Evolutionary conservation across 371 early-diverging fungal species (phyloP).

Genomic region (Fennellomyces sp.): DNA sequence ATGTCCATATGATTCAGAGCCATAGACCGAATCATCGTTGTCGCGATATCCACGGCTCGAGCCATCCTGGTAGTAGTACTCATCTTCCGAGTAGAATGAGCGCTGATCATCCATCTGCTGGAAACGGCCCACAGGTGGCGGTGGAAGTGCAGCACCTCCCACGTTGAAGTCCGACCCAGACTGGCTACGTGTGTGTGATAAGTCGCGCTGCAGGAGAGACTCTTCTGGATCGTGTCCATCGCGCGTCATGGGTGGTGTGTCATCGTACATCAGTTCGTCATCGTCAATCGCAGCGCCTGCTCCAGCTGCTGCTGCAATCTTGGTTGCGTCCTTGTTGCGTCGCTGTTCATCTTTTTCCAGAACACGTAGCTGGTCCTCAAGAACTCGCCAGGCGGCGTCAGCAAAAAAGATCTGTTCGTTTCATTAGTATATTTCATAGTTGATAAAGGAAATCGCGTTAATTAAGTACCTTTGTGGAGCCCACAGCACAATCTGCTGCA

Average conservation of each 20-base stretch:
- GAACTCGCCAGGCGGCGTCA: slow-evolving; percentile 70
- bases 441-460: background rate
- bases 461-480: slow-evolving; percentile 54
- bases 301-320: slow-evolving; percentile 3
- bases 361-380: slow-evolving; percentile 68
- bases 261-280: slow-evolving; percentile 6
- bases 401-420: slow-evolving; percentile 70
- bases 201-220: slow-evolving; percentile 7
- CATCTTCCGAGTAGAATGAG: slow-evolving; percentile 75
- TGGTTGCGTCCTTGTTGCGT: slow-evolving; percentile 24
- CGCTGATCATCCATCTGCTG: slow-evolving; percentile 60
- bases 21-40: slow-evolving; percentile 11
- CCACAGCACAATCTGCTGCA: slow-evolving; percentile 66
- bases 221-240: slow-evolving; percentile 11
- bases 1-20: slow-evolving; percentile 12
- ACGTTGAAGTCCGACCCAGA: slow-evolving; percentile 27
- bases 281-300: slow-evolving; percentile 7
- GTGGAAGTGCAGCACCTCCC: slow-evolving; percentile 37
- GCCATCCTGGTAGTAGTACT: slow-evolving; percentile 30
- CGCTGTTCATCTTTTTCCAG: slow-evolving; percentile 50
- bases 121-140: slow-evolving; percentile 19
- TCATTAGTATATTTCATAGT: background rate
- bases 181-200: slow-evolving; percentile 9
- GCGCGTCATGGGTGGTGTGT: slow-evolving; percentile 5
- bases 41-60: slow-evolving; percentile 12